Evolutionary conservation across 306 rosid species (phyloP), one percentile per base, ranked within the genome.

Genomic region (Pyrus pyrifolia): DNA sequence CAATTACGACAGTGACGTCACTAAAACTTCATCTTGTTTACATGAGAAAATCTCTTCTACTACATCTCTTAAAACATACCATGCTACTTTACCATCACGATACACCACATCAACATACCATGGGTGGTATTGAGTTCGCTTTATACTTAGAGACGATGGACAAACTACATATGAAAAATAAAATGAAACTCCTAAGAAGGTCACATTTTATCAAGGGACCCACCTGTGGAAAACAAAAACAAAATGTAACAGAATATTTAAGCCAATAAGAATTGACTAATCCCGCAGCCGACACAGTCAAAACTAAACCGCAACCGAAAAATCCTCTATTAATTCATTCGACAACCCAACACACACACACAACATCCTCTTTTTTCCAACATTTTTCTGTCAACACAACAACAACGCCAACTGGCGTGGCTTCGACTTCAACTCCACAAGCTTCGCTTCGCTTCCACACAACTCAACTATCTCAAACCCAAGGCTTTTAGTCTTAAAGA

Each of bases 1-100:
- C 21, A 49, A 49, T 15, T 0, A 15, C 6, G 7, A 49, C 2
- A 18, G 0, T 15, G 0, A 49, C 0, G 3, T 0, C 0, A 49
- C 8, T 49, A 49, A 17, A 1, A 49, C 21, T 49, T 5, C 17
- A 49, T 15, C 21, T 49, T 0, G 8, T 1, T 49, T 15, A 21
- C 21, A 49, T 5, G 3, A 15, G 21, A 15, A 0, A 49, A 15
- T 49, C 55, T 15, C 21, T 49, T 18, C 5, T 15, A 49, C 21
- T 49, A 3, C 18, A 49, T 15, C 8, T 0, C 55, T 49, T 49
- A 15, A 49, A 49, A 49, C 6, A 6, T 49, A 15, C 21, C 8
- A 49, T 49, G 21, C 3, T 6, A 17, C 21, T 17, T 2, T 15
- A 1, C 18, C 55, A 1, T 49, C 55, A 15, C 6, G 21, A 49